Evolutionary conservation across 176 grass and related monocot species (phyloP).

Genomic region (Zizania latifolia): DNA sequence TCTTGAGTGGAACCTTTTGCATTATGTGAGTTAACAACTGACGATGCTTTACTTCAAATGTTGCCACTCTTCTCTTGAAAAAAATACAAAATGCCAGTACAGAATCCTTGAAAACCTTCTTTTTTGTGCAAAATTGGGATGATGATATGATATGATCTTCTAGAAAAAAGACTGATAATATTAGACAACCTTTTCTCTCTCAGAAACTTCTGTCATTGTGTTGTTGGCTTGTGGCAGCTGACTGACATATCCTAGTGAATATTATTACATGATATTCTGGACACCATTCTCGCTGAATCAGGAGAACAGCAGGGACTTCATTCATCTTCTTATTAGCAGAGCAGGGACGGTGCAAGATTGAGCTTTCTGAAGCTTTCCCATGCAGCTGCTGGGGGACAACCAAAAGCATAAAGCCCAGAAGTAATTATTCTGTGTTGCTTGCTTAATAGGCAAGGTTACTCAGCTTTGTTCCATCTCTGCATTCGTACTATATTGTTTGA

Average conservation of each 20-base stretch:
- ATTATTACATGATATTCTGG: not conserved
- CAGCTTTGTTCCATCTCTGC: not conserved
- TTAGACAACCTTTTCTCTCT: not conserved
- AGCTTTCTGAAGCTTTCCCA: not conserved
- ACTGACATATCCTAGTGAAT: not conserved
- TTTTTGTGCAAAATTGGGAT: not conserved
- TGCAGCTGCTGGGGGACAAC: not conserved
- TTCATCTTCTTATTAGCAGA: not conserved
- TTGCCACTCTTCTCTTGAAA: not conserved
- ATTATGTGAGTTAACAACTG: not conserved
- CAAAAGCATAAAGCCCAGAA: slow-evolving; percentile 1
- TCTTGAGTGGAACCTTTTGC: not conserved
- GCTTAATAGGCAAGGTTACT: slow-evolving; percentile 34
- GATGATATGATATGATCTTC: not conserved
- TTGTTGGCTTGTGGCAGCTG: not conserved
- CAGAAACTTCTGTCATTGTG: no score
- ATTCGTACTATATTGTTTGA: not conserved
- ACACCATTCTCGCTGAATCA: not conserved
- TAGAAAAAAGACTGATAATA: no score
- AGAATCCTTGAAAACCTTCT: not conserved
- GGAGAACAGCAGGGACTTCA: not conserved
- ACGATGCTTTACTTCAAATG: not conserved
- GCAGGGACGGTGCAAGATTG: not conserved
- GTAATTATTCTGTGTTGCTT: slow-evolving; percentile 9
- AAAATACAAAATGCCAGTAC: not conserved